Evolutionary conservation across 2,329 filamentous ascomycete genomes (phyloP), one percentile per base, ranked within the genome.

Genomic region (Pseudogymnoascus sp.): DNA sequence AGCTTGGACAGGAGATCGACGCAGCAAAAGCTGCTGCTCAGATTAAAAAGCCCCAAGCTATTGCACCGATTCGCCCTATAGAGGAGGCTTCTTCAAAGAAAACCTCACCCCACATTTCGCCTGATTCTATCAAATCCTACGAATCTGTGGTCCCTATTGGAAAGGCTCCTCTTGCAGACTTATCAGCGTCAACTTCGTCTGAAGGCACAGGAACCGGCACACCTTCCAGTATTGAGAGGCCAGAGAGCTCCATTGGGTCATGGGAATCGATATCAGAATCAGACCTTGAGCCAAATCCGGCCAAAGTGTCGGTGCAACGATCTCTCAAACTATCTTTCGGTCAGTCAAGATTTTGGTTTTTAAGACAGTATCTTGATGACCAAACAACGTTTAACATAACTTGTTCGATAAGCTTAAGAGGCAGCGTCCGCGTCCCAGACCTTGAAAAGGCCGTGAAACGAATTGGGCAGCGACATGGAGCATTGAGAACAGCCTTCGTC

Each of bases 401-500:
- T 11, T 60, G 65, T 28, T 62, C 39, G 14, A 65, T 64, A 61
- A 18, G 60, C 18, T 39, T 67, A 16, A 64, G 59, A 4, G 71
- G 72, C 2, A 50, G 60, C 0, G n/a, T 72, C 3, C 22, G 62
- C 3, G 28, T 68, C 4, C 50, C 22, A 1, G 50, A 64, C 5
- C 50, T 71, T 1, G 60, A 66, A 16, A 32, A 59, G 6, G 68
- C 71, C 2, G 50, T 73, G 6, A 35, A 54, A 2, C 18, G 25
- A 5, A 61, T 70, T 6, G 62, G 57, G 3, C 43, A 60, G 4
- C 62, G 67, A 6, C 70, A 73, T 62, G 69, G 71, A 47, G 57
- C 65, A 32, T 60, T 72, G 2, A 64, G 66, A 2, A 72, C 69
- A 18, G 63, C 47, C 6, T 72, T 70, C 60, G 63, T 64, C 18